Base-by-base conservation (phyloP, 2,329 filamentous ascomycete genomes). In the Nigrograna mackinnonii region DNA sequence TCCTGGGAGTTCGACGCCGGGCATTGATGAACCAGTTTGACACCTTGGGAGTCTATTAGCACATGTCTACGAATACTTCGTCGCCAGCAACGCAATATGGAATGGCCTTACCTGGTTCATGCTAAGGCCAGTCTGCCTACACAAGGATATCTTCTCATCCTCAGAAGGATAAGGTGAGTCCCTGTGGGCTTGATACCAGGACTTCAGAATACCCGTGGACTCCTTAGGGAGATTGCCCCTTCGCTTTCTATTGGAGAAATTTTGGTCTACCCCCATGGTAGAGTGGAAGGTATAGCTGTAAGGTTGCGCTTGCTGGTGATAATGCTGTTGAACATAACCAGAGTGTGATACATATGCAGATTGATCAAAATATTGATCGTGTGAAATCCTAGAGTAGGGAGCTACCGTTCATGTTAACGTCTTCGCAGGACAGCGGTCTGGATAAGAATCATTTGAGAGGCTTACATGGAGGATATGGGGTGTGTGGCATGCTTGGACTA, bases 181-280 rank as follows among this genome's bases (percentile, higher is more conserved):
- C 14, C 57, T 41, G 41, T 67, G 60, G 20, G 50, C 46, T 3
- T 38, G n/a, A 52, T 95, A 91, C 91, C 91, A 96, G 0, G 81
- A 75, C 40, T 87, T 82, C 30, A 96, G 75, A 52, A 88, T 85
- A 62, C 91, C 87, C 0, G 90, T 96, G 0, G 89, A 89, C 41
- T 91, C 87, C 62, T 95, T 95, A n/a, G 91, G 91, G 3, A 96
- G 76, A 60, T 96, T 96, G 1, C 91, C 91, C 28, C 91, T 79
- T 39, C 90, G 78, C 64, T 77, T 74, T 57, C 79, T 55, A 45
- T 79, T 64, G 48, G 63, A 66, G 2, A 50, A 46, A 22, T 52
- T 58, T n/a, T 58, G 57, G 24, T 66, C 60, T 9, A 58, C 44
- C 16, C 55, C 56, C 7, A 62, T 41, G 14, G 56, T 46, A 20